Evolutionary conservation across 2,329 filamentous ascomycete species (phyloP), one percentile per base, ranked within the genome.

Genomic region (Hypocrella siamensis): DNA sequence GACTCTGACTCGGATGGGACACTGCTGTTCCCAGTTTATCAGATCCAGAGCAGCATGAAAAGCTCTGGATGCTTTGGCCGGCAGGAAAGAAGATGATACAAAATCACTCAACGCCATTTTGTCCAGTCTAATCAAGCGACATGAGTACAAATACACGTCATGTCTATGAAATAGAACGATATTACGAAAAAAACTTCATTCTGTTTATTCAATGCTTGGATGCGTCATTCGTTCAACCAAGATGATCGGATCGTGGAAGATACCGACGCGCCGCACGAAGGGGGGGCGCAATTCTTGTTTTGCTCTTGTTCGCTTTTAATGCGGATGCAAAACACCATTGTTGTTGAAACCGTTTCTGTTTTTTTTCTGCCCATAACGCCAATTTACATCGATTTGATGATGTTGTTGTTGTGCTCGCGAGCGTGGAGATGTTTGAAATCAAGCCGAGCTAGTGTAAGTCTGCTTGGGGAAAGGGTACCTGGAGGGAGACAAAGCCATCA

Each of bases 391-490:
- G 42, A 40, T 39, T 41, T 33, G 27, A 26, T 22, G 33, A 31
- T 35, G 22, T 31, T 17, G 32, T 37, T 31, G 12, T 27, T 24
- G 24, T 14, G 15, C 12, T 14, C 25, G 25, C 25, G 8, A 26
- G 25, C 40, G 38, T 34, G 40, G 32, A 32, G 39, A 35, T 15
- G 6, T 17, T 17, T 42, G 40, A 31, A 39, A 42, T 44, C 49
- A 56, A 34, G 58, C 48, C 28, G 60, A 60, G 40, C 65, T 52
- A 46, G 67, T 57, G 60, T 84, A 88, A 42, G 71, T 63, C 59
- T 86, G 74, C 69, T 88, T 86, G 49, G 80, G 80, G 65, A 75
- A 80, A 44, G 82, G 82, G 65, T 75, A 86, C 44, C 80, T 85
- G 51, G 14, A 19, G 14, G 5, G 15, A 28, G 31, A 30, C 33